phyloP scores from a whole-genome alignment of 176 grass and related monocot genomes.

The Stipa capillata region DNA sequence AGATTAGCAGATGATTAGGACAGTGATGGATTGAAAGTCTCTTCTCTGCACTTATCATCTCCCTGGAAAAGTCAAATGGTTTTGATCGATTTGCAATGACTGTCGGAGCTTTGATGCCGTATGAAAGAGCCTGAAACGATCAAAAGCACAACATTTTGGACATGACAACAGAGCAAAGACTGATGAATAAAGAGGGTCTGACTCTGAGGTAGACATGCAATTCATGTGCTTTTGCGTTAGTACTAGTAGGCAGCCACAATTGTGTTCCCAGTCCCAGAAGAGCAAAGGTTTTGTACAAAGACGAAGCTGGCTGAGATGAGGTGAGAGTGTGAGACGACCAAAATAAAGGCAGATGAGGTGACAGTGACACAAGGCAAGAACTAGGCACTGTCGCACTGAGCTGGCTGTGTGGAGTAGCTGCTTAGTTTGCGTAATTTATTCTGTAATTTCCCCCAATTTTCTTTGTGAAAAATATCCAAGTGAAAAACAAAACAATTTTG shows the following conservation, averaged over 20 bases:
- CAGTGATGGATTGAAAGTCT: slow-evolving; percentile 2
- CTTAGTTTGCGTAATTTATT: slow-evolving; percentile 35
- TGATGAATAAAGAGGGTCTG: slow-evolving; percentile 32
- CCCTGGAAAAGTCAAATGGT: slow-evolving; percentile 11
- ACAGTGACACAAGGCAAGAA: slow-evolving; percentile 9
- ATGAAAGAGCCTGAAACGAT: slow-evolving; percentile 21
- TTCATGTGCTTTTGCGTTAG: background rate
- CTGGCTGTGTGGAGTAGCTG: slow-evolving; percentile 12
- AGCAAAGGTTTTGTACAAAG: slow-evolving; percentile 21
- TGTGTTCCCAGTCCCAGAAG: background rate
- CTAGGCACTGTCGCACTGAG: slow-evolving; percentile 8
- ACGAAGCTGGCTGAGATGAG: slow-evolving; percentile 14
- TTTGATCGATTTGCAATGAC: slow-evolving; percentile 13
- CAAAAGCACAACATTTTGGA: slow-evolving; percentile 23
- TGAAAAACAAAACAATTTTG: slow-evolving; percentile 11
- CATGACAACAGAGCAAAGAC: slow-evolving; percentile 10
- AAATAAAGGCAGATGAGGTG: slow-evolving; percentile 20
- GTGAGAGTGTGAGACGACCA: background rate
- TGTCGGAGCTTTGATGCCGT: slow-evolving; percentile 20
- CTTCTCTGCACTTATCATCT: background rate
- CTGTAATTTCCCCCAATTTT: slow-evolving; percentile 29
- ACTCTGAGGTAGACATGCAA: background rate
- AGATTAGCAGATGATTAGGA: slow-evolving; percentile 54
- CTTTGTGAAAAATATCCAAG: slow-evolving; percentile 31
- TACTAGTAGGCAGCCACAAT: slow-evolving; percentile 1